Evolutionary conservation across 225 moss, liverwort and hornwort genomes (phyloP).

Genomic region (Pseudisothecium myosuroides): DNA sequence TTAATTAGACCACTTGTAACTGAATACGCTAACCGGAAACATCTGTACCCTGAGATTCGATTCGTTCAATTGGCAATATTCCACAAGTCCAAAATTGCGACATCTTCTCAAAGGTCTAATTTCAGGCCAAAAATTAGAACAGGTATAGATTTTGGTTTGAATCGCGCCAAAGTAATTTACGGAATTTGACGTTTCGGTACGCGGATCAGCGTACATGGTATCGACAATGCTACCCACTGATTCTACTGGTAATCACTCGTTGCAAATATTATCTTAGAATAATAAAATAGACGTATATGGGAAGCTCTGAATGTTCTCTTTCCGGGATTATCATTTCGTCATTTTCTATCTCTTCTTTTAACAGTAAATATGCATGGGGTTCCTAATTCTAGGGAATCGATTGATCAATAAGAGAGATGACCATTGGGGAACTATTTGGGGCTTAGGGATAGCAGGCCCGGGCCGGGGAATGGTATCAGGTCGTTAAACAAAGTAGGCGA

Average conservation of each 20-base stretch:
- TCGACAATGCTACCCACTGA: background rate
- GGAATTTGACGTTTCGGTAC: background rate
- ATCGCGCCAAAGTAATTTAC: background rate
- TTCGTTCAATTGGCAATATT: background rate
- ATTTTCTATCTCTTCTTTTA: background rate
- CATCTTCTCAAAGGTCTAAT: background rate
- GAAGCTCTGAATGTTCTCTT: background rate
- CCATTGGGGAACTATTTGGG: background rate
- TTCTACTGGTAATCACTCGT: background rate
- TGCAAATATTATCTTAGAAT: background rate
- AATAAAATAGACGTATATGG: background rate
- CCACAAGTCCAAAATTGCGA: background rate
- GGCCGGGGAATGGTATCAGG: background rate
- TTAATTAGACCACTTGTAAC: background rate
- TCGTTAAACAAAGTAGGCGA: background rate
- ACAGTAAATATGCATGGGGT: background rate
- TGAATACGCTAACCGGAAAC: background rate
- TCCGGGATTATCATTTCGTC: background rate
- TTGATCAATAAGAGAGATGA: background rate
- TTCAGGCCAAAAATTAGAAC: background rate
- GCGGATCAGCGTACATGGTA: background rate
- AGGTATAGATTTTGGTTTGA: background rate
- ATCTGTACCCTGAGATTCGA: background rate
- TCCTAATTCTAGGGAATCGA: background rate
- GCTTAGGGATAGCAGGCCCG: background rate